Base-by-base conservation (phyloP, 169 alveolate species). In the Plasmodium chabaudi region DNA sequence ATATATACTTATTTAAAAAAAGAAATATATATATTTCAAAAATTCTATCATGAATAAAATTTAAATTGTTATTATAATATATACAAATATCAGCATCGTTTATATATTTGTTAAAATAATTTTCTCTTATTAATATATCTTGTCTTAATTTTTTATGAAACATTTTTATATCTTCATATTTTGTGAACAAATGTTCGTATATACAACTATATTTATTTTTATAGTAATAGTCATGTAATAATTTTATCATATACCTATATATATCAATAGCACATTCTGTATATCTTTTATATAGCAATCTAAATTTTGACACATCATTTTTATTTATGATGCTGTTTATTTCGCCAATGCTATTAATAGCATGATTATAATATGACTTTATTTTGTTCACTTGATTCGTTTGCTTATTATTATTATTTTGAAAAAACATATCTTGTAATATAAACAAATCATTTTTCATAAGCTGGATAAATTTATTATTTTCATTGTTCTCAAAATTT, bases 1-100 rank as follows among this genome's bases (percentile, higher is more conserved):
- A 56, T 57, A 86, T 53, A 59, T 44, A 86, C 60, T 86, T 86
- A 65, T 86, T 86, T 69, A 86, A 86, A 86, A 64, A 86, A 25
- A 70, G 51, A 63, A 86, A 86, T 19, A 86, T 57, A 60, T 56
- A 86, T 12, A 57, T 59, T 42, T 86, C 69, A 64, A 86, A 86
- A 27, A 86, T 13, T 51, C 59, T 19, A n/a, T 86, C 87, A 56
- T 46, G 53, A 6, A 60, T 60, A 59, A 12, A 46, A 34, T 69
- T 72, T 34, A 86, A 42, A 47, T 69, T 46, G 47, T 70, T 17
- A 69, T 86, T 42, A 34, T 34, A 34, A 42, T 59, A 69, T 55
- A 68, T 55, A 53, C 25, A 65, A 65, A 67, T 15, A 65, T 67
- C 51, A 5, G 65, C 55, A 65, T 79, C 71, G 7, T 67, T 39